Evolutionary conservation across 345 rosid genomes (phyloP), one percentile per base, ranked within the genome.

Genomic region (Hibiscus tridactylites): DNA sequence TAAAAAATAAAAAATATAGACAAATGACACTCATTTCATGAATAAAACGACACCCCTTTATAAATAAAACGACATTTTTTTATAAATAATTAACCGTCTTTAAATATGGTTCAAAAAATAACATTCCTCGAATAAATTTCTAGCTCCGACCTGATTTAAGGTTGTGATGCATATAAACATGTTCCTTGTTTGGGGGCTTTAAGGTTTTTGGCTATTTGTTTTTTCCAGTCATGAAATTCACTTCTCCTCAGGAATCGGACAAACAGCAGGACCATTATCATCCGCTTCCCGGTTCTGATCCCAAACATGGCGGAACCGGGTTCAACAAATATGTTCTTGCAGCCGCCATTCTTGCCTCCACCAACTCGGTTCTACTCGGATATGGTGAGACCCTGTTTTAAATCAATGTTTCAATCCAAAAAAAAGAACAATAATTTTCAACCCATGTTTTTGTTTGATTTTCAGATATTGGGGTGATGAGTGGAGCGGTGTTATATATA

Each of bases 381-480:
- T 87, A 87, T 49, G 91, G 90, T 85, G 61, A 83, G 59, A 81
- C 85, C 65, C 68, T 49, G 4, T 13, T 39, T 46, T 26, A 6
- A 19, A 65, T 12, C 29, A 12, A 1, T 44, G 42, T 21, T 11
- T 65, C 31, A 65, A 19, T 19, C 21, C 31, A 65, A 39, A 9
- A 7, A 16, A 3, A 19, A 21, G 24, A 21, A 0, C 26, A 3
- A 9, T 15, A 6, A 31, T 28, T 7, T 3, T 9, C 5, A 13
- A 56, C 13, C 28, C 29, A 19, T 0, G 29, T 56, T 56, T 66
- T 57, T 3, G 28, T 11, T 15, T 44, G 11, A 6, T 10, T 70
- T 37, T 77, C 80, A 80, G 87, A 88, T 71, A 85, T 89, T 60
- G 88, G 91, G 35, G 86, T 87, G 71, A 81, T 89, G 94, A 87